A percentile compares a stretch with the other conserved stretches of the same genome.
phyloP scores from a whole-genome alignment of 352 stramenopile species.

The Pythium apleroticum region DNA sequence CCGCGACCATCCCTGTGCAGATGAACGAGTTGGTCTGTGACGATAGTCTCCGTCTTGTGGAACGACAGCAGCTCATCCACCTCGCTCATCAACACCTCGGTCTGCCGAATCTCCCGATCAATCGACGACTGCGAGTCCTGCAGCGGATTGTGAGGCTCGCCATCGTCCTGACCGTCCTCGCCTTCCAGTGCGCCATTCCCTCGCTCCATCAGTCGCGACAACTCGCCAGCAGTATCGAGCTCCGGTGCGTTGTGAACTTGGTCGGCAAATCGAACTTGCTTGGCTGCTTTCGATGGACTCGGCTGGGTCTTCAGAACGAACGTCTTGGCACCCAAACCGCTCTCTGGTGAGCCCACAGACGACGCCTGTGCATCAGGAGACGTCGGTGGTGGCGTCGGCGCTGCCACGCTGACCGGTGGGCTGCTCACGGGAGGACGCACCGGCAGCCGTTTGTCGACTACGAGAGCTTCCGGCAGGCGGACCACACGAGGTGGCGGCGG shows the following conservation, averaged over 20 bases:
- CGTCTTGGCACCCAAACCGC: background rate
- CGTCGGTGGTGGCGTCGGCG: background rate
- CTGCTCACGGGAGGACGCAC: background rate
- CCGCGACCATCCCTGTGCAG: background rate
- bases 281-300: background rate
- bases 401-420: background rate
- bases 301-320: background rate
- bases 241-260: background rate
- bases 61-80: constrained; percentile 18
- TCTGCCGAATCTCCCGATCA: constrained; percentile 5
- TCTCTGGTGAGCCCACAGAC: background rate
- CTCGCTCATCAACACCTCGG: constrained; percentile 16
- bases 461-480: background rate
- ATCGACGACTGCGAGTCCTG: constrained; percentile 18
- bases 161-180: background rate
- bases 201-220: background rate
- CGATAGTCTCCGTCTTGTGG: background rate
- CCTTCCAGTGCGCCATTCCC: background rate
- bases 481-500: background rate
- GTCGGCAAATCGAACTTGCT: constrained; percentile 12
- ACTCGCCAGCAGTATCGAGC: background rate
- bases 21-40: constrained; percentile 15
- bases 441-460: background rate
- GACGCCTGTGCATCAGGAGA: background rate
- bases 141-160: background rate